Percentiles rank a stretch among this genome's conserved stretches.
Evolutionary conservation across 495 filamentous ascomycete genomes (phyloP).

Genomic region (Trichodelitschia bisporula): DNA sequence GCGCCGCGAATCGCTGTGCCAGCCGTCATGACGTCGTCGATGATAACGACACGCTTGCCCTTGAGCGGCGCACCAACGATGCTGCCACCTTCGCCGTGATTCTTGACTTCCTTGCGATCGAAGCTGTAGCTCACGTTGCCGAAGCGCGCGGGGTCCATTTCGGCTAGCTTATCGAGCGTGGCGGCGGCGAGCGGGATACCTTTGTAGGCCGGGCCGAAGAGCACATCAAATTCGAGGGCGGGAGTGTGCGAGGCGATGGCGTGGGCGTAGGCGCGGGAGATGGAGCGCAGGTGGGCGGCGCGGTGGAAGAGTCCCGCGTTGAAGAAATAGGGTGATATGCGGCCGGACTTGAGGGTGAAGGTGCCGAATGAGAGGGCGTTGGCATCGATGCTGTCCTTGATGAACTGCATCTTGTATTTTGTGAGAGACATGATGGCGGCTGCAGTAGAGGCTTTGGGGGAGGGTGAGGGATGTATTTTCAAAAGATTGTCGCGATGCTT

Average conservation of each 20-base stretch:
- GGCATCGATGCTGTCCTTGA: slow-evolving; percentile 43
- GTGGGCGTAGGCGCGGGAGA: slow-evolving; percentile 56
- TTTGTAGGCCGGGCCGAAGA: slow-evolving; percentile 87
- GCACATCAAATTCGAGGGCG: slow-evolving; percentile 33
- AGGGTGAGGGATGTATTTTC: no score
- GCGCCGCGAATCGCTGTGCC: slow-evolving; percentile 85
- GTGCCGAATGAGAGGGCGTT: slow-evolving; percentile 70
- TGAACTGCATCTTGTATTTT: slow-evolving; percentile 41
- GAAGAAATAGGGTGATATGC: slow-evolving; percentile 96
- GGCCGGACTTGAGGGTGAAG: slow-evolving; percentile 76
- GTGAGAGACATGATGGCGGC: no score
- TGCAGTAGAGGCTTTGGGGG: no score
- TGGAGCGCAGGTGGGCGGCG: slow-evolving; percentile 42
- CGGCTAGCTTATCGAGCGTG: slow-evolving; percentile 40
- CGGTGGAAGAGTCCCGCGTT: slow-evolving; percentile 73
- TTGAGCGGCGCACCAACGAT: slow-evolving; percentile 70
- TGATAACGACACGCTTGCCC: slow-evolving; percentile 63
- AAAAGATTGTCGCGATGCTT: no score
- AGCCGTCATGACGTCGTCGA: slow-evolving; percentile 91
- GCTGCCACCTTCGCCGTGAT: slow-evolving; percentile 77
- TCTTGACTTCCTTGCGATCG: slow-evolving; percentile 88
- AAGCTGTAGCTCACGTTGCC: slow-evolving; percentile 51
- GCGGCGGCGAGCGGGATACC: slow-evolving; percentile 69
- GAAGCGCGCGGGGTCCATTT: slow-evolving; percentile 30
- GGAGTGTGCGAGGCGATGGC: slow-evolving; percentile 26